Base-by-base conservation (phyloP, 2,329 filamentous ascomycete genomes). In the Keithomyces neogunnii region DNA sequence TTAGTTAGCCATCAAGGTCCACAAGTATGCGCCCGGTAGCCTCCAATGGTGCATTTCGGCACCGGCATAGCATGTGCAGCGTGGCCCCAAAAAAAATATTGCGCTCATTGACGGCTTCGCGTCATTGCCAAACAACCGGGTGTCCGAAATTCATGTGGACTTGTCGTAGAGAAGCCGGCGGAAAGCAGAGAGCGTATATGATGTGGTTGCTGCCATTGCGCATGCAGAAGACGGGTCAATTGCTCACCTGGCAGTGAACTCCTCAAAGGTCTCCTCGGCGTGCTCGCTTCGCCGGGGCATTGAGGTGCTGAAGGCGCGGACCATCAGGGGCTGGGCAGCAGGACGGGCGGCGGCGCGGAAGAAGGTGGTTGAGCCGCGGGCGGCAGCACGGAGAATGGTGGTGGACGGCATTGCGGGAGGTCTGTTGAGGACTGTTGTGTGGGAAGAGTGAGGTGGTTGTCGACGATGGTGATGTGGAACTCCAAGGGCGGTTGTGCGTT, bases 181-280 rank as follows among this genome's bases (percentile, higher is more conserved):
- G n/a, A 7, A 40, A 3, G n/a, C 38, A 26, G 38, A 35, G 6
- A 6, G 3, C 38, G n/a, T 40, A 26, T 26, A 26, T 5, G 28
- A 40, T 28, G 19, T 19, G 38, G 38, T 6, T 19, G 38, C 13
- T 40, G 5, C 38, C 19, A 28, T 28, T 26, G 30, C 40, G 13
- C 7, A 36, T 36, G 30, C 11, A 11, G 6, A 36, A 11, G 28
- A 29, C 6, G 28, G 45, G 26, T n/a, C 29, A 45, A 50, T 50
- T 28, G 30, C 79, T 74, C 88, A 99, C 93, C 93, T 91, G 65
- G 90, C 87, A 74, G 88, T 90, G 75, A 99, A 99, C 78, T 97
- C 91, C 80, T 99, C 93, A 65, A 96, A 99, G 66, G 88, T 95
- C 84, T 99, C 93, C 74, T 99, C 93, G 68, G 85, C 82, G 73